Base-by-base conservation (phyloP, 2,329 filamentous ascomycete species). In the Elsinoe arachidis region DNA sequence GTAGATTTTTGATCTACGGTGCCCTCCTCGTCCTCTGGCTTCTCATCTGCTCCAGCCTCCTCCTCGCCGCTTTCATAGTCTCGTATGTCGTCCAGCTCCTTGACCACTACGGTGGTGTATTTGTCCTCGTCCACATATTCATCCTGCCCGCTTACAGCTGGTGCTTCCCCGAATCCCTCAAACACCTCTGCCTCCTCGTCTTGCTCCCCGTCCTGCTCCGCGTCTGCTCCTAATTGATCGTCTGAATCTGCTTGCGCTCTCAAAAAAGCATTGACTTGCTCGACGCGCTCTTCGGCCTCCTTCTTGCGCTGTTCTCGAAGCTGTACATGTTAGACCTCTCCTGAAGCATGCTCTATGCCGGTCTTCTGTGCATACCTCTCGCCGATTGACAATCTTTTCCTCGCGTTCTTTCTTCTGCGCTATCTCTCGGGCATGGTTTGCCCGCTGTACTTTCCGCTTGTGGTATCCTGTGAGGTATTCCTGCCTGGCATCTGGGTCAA, bases 41-140 rank as follows among this genome's bases (percentile, higher is more conserved):
- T 57, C 49, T 56, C 57, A 30, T 23, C 61, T 14, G 43, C 38
- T 15, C 30, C 37, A 3, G 43, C 56, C 9, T 61, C 58, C 39
- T 55, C 44, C 6, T 57, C 56, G 21, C 55, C 11, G 33, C 51
- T 35, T 53, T 55, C 47, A 19, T 59, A 59, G 44, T 59, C 55
- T 35, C 58, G 58, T 47, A 57, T 85, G 14, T 95, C 81, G 61
- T 86, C 86, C 63, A 99, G 90, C 10, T 88, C 86, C 70, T 96
- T 92, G 1, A 99, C 85, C 0, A 89, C 96, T 23, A 99, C 93
- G 0, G 90, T 96, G 0, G 93, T 97, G 70, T 90, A 96, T 68
- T 87, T 88, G 71, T 96, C 92, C 70, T 97, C 93, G 70, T 99
- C 93, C 63, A 96, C 82, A 73, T 96, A 99, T 71, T 97, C 90